Conservation (phyloP, 768 basidiomycete species). For the Nidularia pulvinata region DNA sequence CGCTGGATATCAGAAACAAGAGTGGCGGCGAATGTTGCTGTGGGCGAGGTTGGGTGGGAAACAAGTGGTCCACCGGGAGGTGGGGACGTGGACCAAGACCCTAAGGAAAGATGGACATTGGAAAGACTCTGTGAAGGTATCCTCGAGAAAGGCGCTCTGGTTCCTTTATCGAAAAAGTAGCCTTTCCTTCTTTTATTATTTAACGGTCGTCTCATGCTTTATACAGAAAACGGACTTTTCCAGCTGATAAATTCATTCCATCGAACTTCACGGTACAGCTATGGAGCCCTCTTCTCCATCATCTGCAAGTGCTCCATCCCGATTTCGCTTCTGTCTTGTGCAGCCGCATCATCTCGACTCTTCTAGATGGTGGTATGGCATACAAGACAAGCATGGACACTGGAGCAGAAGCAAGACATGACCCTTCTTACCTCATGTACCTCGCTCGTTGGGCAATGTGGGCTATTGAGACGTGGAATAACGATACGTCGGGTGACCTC, state of each 20-base stretch:
- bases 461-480: conserved; percentile 41
- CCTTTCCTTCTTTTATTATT: conserved; percentile 24
- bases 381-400: no score
- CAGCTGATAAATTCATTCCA: conserved; percentile 43
- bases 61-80: conserved; percentile 17
- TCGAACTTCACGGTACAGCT: conserved; percentile 50
- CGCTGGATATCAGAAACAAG: conserved; percentile 79
- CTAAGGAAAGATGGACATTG: conserved; percentile 66
- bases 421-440: conserved; percentile 52
- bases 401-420: not conserved
- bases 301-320: conserved; percentile 55
- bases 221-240: conserved; percentile 54
- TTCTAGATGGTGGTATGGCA: conserved; percentile 18
- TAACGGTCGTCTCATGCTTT: conserved; percentile 43
- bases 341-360: conserved; percentile 36
- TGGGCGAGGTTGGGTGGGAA: conserved; percentile 52
- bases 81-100: conserved; percentile 33
- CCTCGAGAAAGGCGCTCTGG: conserved; percentile 69
- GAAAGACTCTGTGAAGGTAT: conserved; percentile 68
- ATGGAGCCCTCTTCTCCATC: conserved; percentile 67
- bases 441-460: conserved; percentile 74
- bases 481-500: conserved; percentile 30
- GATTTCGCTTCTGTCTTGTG: conserved; percentile 51
- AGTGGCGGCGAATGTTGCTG: conserved; percentile 52
- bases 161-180: conserved; percentile 88